phyloP scores from a whole-genome alignment of 768 basidiomycete species.

The Pisolithus albus region DNA sequence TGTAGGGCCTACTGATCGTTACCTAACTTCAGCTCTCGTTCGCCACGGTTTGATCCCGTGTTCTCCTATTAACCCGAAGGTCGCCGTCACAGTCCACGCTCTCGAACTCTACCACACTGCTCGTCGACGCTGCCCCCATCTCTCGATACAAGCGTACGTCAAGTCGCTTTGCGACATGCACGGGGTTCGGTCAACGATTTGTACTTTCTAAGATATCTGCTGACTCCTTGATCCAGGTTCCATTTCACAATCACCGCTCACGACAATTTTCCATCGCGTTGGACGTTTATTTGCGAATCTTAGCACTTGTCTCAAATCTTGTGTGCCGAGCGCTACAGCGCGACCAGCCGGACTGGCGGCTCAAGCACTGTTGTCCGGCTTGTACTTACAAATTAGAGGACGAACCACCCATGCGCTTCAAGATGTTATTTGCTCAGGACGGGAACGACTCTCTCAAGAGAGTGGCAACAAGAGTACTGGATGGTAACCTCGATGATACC shows the following conservation, averaged over 20 bases:
- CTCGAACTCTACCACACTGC: conserved; percentile 8
- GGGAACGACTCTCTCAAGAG: background rate
- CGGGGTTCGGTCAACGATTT: background rate
- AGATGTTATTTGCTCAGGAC: conserved; percentile 3
- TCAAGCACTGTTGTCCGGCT: conserved; percentile 5
- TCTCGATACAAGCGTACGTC: conserved; percentile 13
- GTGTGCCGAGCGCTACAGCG: background rate
- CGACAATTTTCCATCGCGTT: background rate
- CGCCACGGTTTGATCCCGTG: too few relatives aligned
- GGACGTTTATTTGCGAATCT: conserved; percentile 10
- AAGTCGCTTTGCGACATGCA: conserved; percentile 14
- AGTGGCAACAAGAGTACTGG: too few relatives aligned
- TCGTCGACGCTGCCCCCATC: conserved; percentile 8
- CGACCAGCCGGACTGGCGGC: conserved; percentile 2
- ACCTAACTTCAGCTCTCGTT: background rate
- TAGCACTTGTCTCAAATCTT: background rate
- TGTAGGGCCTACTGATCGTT: too few relatives aligned
- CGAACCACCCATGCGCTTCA: background rate
- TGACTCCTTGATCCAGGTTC: background rate
- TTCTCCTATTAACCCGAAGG: too few relatives aligned
- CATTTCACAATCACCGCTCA: background rate
- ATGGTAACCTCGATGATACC: too few relatives aligned
- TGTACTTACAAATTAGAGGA: conserved; percentile 8
- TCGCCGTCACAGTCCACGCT: background rate
- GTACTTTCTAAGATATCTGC: background rate